Conservation (phyloP, 129 eudicot genomes). For the Flaveria robusta region DNA sequence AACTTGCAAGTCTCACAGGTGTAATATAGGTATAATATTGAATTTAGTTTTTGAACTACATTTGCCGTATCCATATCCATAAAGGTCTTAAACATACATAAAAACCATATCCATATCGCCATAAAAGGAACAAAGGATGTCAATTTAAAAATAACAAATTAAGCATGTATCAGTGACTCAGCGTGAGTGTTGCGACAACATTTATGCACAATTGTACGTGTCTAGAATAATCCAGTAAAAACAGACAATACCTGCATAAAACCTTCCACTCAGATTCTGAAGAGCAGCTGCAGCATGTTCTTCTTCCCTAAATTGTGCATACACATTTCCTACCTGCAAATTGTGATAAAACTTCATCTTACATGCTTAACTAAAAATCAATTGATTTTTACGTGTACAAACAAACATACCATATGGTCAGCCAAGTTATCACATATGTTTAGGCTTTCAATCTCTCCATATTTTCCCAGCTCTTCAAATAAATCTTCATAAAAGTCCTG, state of each 20-base stretch:
- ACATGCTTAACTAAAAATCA: slow-evolving; percentile 3
- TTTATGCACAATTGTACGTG: background rate
- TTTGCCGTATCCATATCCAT: background rate
- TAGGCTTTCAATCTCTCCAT: slow-evolving; percentile 93
- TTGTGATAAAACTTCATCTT: background rate
- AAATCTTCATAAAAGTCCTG: slow-evolving; percentile 95
- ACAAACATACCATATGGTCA: slow-evolving; percentile 84
- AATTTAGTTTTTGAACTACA: background rate
- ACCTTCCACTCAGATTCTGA: slow-evolving; percentile 81
- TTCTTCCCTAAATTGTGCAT: slow-evolving; percentile 96
- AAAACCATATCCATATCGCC: background rate
- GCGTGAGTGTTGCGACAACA: background rate
- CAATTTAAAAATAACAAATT: background rate
- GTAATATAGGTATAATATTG: background rate
- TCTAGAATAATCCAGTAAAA: background rate
- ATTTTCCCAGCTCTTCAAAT: slow-evolving; percentile 90
- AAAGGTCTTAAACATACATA: background rate
- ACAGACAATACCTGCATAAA: slow-evolving; percentile 53
- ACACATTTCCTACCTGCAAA: slow-evolving; percentile 86
- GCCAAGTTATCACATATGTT: slow-evolving; percentile 96
- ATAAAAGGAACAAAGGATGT: background rate
- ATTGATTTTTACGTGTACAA: background rate
- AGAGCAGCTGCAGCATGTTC: slow-evolving; percentile 92
- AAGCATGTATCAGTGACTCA: background rate
- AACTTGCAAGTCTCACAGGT: background rate